Evolutionary conservation across 805 yeast species (phyloP), one percentile per base, ranked within the genome.

Genomic region (Brettanomyces naardenensis): DNA sequence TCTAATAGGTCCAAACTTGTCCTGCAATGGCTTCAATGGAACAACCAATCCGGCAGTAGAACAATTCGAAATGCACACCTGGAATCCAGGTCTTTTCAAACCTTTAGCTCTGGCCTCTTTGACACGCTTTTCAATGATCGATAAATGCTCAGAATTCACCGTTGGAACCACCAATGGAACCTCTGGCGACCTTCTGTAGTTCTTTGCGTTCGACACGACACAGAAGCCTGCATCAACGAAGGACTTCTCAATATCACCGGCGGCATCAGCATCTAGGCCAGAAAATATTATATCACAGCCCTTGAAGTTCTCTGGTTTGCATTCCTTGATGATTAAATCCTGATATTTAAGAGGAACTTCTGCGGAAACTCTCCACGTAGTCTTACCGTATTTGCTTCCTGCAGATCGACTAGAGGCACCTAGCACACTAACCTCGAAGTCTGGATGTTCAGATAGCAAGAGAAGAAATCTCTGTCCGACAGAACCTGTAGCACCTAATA

Each of bases 11-110:
- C 97, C 98, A 56, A 85, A 90, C 35, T 68, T 63, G 42, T 88
- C 95, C 36, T 81, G 83, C 52, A 92, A 70, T n/a, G 98, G 97
- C 58, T 86, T 87, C 58, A 92, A 70, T 35, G 97, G 97, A 11
- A 96, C 96, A 17, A 92, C 97, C 40, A 92, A 70, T 30, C 97
- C 97, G 4, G 97, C 98, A 27, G 98, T 92, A 34, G 97, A 89
- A 68, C 98, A 92, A 71, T 92, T 92, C 42, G 97, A 89, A 56
- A 90, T 92, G 66, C 98, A 92, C 33, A 90, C 80, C 48, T 87
- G 82, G 63, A 75, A 86, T 33, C 98, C 98, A 41, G 80, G 78
- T 56, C 66, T 76, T 53, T 64, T 56, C 45, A 69, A 67, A 36
- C 82, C 82, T 6, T 60, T 61, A 20, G 70, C 68, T 48, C 69